Evolutionary conservation across 306 rosid species (phyloP).

Genomic region (Prunus campanulata): DNA sequence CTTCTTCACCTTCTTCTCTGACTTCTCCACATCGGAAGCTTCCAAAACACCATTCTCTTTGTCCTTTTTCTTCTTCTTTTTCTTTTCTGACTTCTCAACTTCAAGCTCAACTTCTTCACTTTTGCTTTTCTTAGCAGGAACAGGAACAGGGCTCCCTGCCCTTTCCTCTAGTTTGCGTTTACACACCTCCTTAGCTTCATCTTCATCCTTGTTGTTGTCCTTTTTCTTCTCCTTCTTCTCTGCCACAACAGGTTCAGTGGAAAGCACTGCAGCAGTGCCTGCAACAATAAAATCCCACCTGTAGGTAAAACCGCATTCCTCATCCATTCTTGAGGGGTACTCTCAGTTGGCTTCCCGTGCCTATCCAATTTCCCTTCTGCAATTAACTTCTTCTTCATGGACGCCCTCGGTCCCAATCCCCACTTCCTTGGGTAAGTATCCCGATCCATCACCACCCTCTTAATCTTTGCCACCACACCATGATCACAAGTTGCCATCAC

Average conservation of each 20-base stretch:
- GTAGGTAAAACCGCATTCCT: constrained; percentile 60
- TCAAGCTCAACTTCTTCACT: constrained; percentile 34
- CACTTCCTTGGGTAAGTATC: constrained; percentile 87
- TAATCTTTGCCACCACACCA: constrained; percentile 79
- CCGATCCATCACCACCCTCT: constrained; percentile 89
- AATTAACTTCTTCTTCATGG: constrained; percentile 72
- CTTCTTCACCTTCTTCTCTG: constrained; percentile 38
- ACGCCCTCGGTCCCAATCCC: constrained; percentile 84
- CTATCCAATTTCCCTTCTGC: constrained; percentile 66
- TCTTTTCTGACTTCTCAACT: constrained; percentile 39
- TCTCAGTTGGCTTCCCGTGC: constrained; percentile 73
- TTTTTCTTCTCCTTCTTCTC: constrained; percentile 14
- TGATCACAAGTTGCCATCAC: constrained; percentile 92
- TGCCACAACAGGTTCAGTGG: constrained; percentile 31
- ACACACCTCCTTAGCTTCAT: constrained; percentile 29
- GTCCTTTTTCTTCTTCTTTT: constrained; percentile 57
- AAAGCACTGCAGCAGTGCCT: constrained; percentile 36
- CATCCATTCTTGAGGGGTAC: constrained; percentile 66
- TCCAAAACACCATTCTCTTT: constrained; percentile 32
- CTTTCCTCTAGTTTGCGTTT: constrained; percentile 51
- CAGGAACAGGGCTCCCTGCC: constrained; percentile 26
- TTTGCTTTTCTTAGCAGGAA: constrained; percentile 55
- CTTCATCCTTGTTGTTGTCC: constrained; percentile 21
- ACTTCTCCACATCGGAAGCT: constrained; percentile 39
- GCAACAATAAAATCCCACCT: constrained; percentile 68